Evolutionary conservation across 441 rosid species (phyloP).

Genomic region (Adansonia rubrostipa): DNA sequence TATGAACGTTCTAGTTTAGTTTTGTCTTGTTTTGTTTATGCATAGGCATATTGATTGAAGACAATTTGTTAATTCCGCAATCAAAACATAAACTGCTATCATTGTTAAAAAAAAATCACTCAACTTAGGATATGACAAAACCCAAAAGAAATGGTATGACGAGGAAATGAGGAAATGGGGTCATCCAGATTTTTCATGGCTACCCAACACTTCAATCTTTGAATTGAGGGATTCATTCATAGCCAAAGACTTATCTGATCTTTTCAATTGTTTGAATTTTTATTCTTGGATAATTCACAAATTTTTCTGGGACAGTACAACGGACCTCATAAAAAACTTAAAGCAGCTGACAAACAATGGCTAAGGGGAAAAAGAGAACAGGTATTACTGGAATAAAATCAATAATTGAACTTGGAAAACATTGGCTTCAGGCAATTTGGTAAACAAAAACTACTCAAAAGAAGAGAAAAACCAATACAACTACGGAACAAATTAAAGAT

Average conservation of each 20-base stretch:
- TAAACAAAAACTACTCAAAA: background rate
- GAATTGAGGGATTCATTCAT: slow-evolving; percentile 10
- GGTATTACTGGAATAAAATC: background rate
- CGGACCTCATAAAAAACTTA: background rate
- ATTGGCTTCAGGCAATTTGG: background rate
- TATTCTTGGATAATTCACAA: background rate
- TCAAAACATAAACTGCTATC: background rate
- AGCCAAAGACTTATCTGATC: background rate
- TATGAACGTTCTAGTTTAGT: background rate
- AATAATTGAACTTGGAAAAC: background rate
- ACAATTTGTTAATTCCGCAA: background rate
- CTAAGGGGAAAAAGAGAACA: background rate
- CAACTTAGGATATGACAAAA: background rate
- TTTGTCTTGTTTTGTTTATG: background rate
- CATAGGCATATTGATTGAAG: background rate
- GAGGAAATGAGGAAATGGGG: background rate
- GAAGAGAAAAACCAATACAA: background rate
- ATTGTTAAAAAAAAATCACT: slow-evolving; percentile 7
- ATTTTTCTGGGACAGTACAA: slow-evolving; percentile 6
- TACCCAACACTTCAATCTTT: background rate
- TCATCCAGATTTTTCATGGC: slow-evolving; percentile 10
- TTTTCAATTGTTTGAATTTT: background rate
- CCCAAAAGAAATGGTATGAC: too few species aligned
- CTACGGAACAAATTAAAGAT: background rate
- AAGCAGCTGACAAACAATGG: background rate